These are phyloP conservation scores for Dentipellis sp. DNA, from an alignment of 768 basidiomycete species.

Conservation along the genomic window DNA sequence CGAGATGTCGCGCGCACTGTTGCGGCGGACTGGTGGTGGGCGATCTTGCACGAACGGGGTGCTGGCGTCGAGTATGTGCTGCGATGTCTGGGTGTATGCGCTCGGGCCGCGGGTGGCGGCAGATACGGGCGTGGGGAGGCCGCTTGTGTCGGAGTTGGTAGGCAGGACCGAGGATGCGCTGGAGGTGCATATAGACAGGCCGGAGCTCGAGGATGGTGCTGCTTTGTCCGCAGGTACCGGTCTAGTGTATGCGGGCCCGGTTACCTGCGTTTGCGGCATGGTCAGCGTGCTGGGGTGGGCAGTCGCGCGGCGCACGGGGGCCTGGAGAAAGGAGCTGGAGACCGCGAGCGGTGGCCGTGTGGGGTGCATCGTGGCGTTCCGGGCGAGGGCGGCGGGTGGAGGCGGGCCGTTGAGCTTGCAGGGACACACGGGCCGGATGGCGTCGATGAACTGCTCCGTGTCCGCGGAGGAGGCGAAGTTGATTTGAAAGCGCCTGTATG, in stretches of 20 bases:
- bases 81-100: background rate
- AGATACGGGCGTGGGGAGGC: no score
- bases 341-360: background rate
- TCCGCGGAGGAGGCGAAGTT: slow-evolving; percentile 45
- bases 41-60: background rate
- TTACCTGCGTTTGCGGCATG: no score
- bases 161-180: background rate
- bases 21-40: background rate
- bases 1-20: background rate
- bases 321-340: background rate
- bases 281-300: background rate
- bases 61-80: background rate
- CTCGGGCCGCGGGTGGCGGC: background rate
- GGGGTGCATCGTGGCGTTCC: slow-evolving; percentile 13
- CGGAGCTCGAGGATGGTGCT: slow-evolving; percentile 4
- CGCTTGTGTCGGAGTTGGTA: background rate
- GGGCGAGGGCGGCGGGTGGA: slow-evolving; percentile 11
- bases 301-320: background rate
- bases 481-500: slow-evolving; percentile 69
- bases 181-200: slow-evolving; percentile 2
- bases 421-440: slow-evolving; percentile 61
- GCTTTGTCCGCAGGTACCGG: background rate
- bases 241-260: background rate
- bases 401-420: slow-evolving; percentile 50
- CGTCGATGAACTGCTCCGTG: slow-evolving; percentile 48